Evolutionary conservation across 2,329 filamentous ascomycete species (phyloP).

Genomic region (Calonectria crousiana): DNA sequence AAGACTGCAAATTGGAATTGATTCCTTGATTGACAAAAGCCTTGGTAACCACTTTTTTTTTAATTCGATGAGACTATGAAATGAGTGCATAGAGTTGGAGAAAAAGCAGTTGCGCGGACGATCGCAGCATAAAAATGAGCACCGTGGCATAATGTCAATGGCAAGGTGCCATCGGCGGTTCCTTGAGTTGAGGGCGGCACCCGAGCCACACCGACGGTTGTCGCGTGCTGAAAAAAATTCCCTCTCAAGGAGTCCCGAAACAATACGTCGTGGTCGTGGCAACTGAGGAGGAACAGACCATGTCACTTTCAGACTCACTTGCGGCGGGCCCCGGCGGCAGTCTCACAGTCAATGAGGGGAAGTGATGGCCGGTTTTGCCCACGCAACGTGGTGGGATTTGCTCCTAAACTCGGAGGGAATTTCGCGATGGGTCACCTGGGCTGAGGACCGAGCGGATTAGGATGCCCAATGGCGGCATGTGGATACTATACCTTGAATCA

Average conservation of each 20-base stretch:
- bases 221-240: slow-evolving; percentile 30
- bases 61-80: not conserved
- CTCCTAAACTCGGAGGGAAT: slow-evolving; percentile 31
- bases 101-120: not conserved
- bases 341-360: not conserved
- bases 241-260: slow-evolving; percentile 25
- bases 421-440: slow-evolving; percentile 22
- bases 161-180: slow-evolving; percentile 30
- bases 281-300: slow-evolving; percentile 19
- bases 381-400: slow-evolving; percentile 7
- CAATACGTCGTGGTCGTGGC: slow-evolving; percentile 23
- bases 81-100: not conserved
- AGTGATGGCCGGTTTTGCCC: not conserved
- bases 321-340: slow-evolving; percentile 5
- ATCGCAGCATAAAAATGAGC: slow-evolving; percentile 2
- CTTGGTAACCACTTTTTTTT: not conserved
- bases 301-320: slow-evolving; percentile 22
- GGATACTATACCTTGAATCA: slow-evolving; percentile 40
- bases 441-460: slow-evolving; percentile 18
- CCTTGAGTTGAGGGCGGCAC: slow-evolving; percentile 19
- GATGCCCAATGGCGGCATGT: slow-evolving; percentile 43
- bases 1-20: slow-evolving; percentile 21
- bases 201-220: slow-evolving; percentile 20
- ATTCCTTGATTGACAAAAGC: slow-evolving; percentile 1
- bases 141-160: slow-evolving; percentile 32